Percentiles rank a stretch among this genome's conserved stretches.
phyloP scores from a whole-genome alignment of 2,329 filamentous ascomycete species.

The Rhynchosporium agropyri region DNA sequence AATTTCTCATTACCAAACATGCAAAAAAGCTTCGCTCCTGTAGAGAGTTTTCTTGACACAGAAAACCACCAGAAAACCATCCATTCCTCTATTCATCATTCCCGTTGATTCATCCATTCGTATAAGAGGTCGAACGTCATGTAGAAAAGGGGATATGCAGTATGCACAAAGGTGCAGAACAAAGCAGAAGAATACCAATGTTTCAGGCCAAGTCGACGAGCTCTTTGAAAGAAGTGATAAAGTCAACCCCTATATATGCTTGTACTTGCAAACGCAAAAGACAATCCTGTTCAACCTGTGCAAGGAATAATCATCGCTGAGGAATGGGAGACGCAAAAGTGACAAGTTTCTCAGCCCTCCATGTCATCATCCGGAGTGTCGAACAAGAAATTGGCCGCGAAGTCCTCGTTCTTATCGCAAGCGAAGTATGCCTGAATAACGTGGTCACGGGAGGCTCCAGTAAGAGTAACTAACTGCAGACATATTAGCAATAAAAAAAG shows the following conservation, averaged over 20 bases:
- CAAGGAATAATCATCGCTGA: slow-evolving; percentile 19
- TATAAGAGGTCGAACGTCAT: not conserved
- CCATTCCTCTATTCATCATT: not conserved
- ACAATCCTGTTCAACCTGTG: slow-evolving; percentile 7
- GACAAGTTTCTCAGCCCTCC: slow-evolving; percentile 24
- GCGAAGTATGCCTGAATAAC: slow-evolving; percentile 99
- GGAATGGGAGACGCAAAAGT: slow-evolving; percentile 23
- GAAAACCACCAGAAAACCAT: not conserved
- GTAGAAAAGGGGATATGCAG: slow-evolving; percentile 9
- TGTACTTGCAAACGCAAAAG: slow-evolving; percentile 13
- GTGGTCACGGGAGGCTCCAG: slow-evolving; percentile 90
- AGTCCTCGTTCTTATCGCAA: slow-evolving; percentile 98
- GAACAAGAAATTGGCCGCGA: slow-evolving; percentile 97
- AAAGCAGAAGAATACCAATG: slow-evolving; percentile 9
- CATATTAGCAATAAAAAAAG: slow-evolving; percentile 1
- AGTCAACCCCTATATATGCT: slow-evolving; percentile 12
- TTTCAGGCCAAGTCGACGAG: not conserved
- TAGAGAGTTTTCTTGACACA: not conserved
- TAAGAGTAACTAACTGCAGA: slow-evolving; percentile 73
- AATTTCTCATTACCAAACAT: slow-evolving; percentile 6
- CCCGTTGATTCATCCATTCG: not conserved
- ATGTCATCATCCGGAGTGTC: slow-evolving; percentile 85
- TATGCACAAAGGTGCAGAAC: slow-evolving; percentile 1
- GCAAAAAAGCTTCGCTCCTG: not conserved
- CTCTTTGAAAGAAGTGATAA: not conserved